Evolutionary conservation across 306 rosid species (phyloP).

Genomic region (Castanea mollissima): DNA sequence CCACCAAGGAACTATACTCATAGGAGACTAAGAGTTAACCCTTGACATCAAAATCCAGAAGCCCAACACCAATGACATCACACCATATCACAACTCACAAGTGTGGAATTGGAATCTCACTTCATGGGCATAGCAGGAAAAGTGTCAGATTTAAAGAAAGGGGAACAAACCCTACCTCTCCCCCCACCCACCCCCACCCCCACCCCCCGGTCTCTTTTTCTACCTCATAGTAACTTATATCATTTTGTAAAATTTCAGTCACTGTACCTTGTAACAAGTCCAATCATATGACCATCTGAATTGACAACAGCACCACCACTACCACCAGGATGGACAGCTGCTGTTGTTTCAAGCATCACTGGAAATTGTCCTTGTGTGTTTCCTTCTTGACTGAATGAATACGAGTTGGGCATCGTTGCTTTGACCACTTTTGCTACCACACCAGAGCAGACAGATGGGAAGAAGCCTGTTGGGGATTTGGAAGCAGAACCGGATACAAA

Average conservation of each 20-base stretch:
- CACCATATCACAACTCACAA: background rate
- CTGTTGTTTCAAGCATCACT: slow-evolving; percentile 92
- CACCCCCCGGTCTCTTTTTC: too few relatives aligned
- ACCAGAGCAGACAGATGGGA: slow-evolving; percentile 85
- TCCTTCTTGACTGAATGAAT: slow-evolving; percentile 43
- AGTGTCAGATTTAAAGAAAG: background rate
- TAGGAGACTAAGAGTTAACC: background rate
- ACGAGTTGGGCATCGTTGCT: slow-evolving; percentile 53
- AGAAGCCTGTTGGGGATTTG: slow-evolving; percentile 45
- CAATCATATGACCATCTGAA: slow-evolving; percentile 86
- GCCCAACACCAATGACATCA: background rate
- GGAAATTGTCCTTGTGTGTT: slow-evolving; percentile 42
- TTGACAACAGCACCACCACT: slow-evolving; percentile 95
- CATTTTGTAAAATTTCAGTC: background rate
- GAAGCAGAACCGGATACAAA: background rate
- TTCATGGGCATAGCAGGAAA: background rate
- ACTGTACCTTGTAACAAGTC: slow-evolving; percentile 85
- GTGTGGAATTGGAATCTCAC: background rate
- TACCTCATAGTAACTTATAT: background rate
- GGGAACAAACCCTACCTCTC: too few relatives aligned
- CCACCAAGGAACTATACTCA: background rate
- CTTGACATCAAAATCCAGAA: slow-evolving; percentile 1
- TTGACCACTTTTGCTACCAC: slow-evolving; percentile 82
- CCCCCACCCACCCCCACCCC: too few relatives aligned
- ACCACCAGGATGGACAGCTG: slow-evolving; percentile 96